Base-by-base conservation (phyloP, 2,329 filamentous ascomycete genomes). In the Trichophyton verrucosum region DNA sequence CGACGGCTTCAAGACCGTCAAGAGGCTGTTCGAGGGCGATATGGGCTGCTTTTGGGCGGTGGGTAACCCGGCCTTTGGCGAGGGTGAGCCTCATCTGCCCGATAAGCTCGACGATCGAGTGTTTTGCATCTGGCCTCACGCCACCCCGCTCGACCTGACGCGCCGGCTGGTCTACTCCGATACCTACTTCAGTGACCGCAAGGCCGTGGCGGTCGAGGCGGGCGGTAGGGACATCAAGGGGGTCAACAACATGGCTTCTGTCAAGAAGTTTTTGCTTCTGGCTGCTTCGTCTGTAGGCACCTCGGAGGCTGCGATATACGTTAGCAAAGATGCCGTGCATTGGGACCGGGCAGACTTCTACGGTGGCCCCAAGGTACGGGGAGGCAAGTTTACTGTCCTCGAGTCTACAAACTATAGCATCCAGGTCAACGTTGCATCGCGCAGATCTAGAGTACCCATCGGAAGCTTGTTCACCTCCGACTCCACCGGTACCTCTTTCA, bases 391-490 rank as follows among this genome's bases (percentile, higher is more conserved):
- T 73, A 99, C 94, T 0, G 82, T 99, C 56, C 81, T 99, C 46
- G 92, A 97, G 75, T 94, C 91, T 69, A 97, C 94, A 47, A 92
- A 96, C 71, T 96, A 99, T 78, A 96, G 92, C 77, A 91, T 99
- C 67, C 92, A 97, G 75, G 85, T 99, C 60, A 91, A 97, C 73
- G 91, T 97, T 64, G 78, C 77, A 51, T 61, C 55, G 38, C 61
- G 30, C 81, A 81, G 11, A 81, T 42, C 33, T 4, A 57, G 9
- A 20, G 3, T 80, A 1, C 83, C 87, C 0, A 92, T 96, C 83
- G 95, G 94, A 38, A 85, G 88, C 9, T 80, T 99, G 61, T 92
- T 96, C 69, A 95, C 91, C 4, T 97, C 92, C 71, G 99, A 99
- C 72, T 97, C 91, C 36, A 95, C 97, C 71, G 94, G 94, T 63